These are phyloP conservation scores for Vaccinium vitisidaea DNA, from an alignment of 148 eudicot genomes.

Conservation along the genomic window DNA sequence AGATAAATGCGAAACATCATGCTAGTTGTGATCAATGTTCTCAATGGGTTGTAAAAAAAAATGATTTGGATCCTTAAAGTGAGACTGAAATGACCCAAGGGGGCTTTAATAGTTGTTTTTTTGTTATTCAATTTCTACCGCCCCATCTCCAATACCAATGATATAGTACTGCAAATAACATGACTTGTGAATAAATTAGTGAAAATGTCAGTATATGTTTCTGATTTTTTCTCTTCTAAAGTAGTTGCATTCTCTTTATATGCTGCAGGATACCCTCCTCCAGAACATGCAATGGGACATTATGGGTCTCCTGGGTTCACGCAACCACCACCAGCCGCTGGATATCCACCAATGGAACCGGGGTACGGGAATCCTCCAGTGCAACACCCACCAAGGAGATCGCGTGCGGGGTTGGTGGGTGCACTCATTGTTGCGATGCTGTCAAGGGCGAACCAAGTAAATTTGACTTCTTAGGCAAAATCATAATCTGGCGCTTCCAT, in stretches of 20 bases:
- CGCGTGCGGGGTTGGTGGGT: conserved; percentile 44
- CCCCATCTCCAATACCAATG: background rate
- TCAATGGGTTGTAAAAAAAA: background rate
- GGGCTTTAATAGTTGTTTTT: background rate
- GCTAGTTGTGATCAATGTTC: background rate
- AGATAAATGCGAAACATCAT: background rate
- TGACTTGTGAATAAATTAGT: background rate
- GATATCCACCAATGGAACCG: conserved; percentile 25
- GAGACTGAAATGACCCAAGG: background rate
- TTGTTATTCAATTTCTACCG: background rate
- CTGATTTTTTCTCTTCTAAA: no score
- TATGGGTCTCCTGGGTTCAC: conserved; percentile 26
- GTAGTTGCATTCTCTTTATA: no score
- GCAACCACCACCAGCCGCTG: conserved; percentile 4
- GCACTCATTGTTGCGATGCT: conserved; percentile 43
- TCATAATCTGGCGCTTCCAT: no score
- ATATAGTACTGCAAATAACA: background rate
- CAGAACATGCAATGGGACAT: background rate
- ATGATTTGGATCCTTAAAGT: no score
- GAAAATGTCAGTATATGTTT: no score
- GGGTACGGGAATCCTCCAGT: conserved; percentile 17
- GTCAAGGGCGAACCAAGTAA: background rate
- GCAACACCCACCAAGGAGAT: conserved; percentile 32
- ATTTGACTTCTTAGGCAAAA: no score
- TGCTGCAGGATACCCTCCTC: conserved; percentile 6